phyloP scores from a whole-genome alignment of 768 basidiomycete genomes.

The Inosperma sp. region DNA sequence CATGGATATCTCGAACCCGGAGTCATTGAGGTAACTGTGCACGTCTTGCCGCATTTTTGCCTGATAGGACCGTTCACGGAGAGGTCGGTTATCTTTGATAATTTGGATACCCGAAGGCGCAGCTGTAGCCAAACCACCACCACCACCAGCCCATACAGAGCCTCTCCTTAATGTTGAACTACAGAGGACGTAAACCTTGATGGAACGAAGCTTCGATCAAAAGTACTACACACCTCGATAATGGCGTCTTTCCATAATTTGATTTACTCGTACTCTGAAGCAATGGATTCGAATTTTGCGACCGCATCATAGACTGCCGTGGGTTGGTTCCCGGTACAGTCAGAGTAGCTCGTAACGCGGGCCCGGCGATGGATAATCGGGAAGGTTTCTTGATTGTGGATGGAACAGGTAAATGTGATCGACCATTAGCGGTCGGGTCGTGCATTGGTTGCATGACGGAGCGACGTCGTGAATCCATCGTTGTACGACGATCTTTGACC shows the following conservation, averaged over 20 bases:
- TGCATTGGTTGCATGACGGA: slow-evolving; percentile 53
- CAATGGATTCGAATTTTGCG: slow-evolving; percentile 64
- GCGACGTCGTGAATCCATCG: slow-evolving; percentile 50
- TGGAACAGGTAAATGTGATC: slow-evolving; percentile 71
- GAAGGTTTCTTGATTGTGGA: slow-evolving; percentile 71
- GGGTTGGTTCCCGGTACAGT: slow-evolving; percentile 48
- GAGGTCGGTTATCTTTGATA: slow-evolving; percentile 69
- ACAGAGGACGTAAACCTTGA: slow-evolving; percentile 5
- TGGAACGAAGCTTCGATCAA: background rate
- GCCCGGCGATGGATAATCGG: slow-evolving; percentile 71
- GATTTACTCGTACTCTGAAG: slow-evolving; percentile 64
- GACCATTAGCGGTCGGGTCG: slow-evolving; percentile 45
- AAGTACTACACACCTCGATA: slow-evolving; percentile 51
- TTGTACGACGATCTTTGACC: slow-evolving; percentile 9
- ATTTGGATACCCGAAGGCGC: slow-evolving; percentile 52
- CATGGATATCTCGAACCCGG: slow-evolving; percentile 64
- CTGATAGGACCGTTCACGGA: slow-evolving; percentile 74
- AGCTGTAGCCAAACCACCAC: slow-evolving; percentile 44
- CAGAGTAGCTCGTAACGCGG: slow-evolving; percentile 56
- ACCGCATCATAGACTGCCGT: slow-evolving; percentile 63
- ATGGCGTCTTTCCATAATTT: slow-evolving; percentile 67
- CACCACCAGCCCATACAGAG: slow-evolving; percentile 65
- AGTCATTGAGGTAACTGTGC: slow-evolving; percentile 57
- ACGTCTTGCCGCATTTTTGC: slow-evolving; percentile 75
- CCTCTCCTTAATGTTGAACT: slow-evolving; percentile 65